Evolutionary conservation across 164 flowering plant species (phyloP).

Genomic region (Warburgia ugandensis): DNA sequence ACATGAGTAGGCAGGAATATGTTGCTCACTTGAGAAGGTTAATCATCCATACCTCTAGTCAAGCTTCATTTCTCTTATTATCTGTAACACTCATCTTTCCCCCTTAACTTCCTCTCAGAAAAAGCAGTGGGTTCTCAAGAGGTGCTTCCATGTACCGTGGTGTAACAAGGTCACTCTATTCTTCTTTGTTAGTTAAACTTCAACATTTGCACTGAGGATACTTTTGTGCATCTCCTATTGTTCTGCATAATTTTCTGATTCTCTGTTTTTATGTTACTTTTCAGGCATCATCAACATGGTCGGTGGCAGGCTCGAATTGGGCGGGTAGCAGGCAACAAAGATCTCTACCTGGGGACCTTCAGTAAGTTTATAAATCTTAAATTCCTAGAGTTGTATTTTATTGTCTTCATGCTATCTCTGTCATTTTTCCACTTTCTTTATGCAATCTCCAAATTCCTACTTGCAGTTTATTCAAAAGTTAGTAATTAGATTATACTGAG

Average conservation of each 20-base stretch:
- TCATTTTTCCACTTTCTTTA: no score
- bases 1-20: conserved; percentile 83
- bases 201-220: neutral
- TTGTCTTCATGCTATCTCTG: neutral
- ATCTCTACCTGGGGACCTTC: conserved; percentile 86
- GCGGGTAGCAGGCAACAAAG: conserved; percentile 90
- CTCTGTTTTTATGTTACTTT: conserved; percentile 7
- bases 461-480: no score
- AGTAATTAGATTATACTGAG: neutral
- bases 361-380: conserved; percentile 32
- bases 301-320: conserved; percentile 96
- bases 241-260: neutral
- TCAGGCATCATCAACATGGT: conserved; percentile 88
- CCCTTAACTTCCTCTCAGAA: conserved; percentile 57
- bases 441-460: no score
- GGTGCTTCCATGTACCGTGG: conserved; percentile 95
- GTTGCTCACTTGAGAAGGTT: conserved; percentile 87
- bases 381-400: neutral
- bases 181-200: neutral
- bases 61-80: no score
- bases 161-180: conserved; percentile 63
- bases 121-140: conserved; percentile 88
- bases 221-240: neutral
- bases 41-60: no score
- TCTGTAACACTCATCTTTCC: no score